A percentile compares a stretch with the other conserved stretches of the same genome.
These are phyloP conservation scores for Glonium stellatum DNA, from an alignment of 495 filamentous ascomycete genomes.

Conservation along the genomic window DNA sequence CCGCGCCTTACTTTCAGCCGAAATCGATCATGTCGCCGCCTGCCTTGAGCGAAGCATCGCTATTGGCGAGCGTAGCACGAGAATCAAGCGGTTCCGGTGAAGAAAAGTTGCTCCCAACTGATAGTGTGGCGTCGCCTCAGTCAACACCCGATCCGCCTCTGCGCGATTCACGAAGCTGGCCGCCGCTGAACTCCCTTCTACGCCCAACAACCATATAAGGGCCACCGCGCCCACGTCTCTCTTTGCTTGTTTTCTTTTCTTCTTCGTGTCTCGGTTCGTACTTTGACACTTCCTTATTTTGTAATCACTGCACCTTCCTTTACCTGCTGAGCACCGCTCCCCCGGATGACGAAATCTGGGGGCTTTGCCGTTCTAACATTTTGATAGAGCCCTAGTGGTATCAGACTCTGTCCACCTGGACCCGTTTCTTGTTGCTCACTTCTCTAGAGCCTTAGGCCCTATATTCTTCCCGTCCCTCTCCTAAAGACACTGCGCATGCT, in stretches of 20 bases:
- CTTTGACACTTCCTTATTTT: neutral
- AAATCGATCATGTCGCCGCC: neutral
- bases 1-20: neutral
- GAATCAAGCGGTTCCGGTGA: neutral
- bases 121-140: neutral
- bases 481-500: neutral
- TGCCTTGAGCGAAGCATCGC: neutral
- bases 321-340: neutral
- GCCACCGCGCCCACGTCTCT: neutral
- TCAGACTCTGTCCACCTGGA: neutral
- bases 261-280: neutral
- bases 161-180: neutral
- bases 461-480: neutral
- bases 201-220: no score
- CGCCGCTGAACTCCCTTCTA: neutral
- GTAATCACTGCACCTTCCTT: neutral
- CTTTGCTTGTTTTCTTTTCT: neutral
- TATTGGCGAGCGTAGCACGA: neutral
- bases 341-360: neutral
- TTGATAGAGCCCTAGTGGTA: neutral
- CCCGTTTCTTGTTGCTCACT: neutral
- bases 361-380: neutral
- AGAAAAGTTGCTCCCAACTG: neutral
- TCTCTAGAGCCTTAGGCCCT: neutral
- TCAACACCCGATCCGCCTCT: neutral